Conservation (phyloP, 148 eudicot species). For the Rhododendron molle region DNA sequence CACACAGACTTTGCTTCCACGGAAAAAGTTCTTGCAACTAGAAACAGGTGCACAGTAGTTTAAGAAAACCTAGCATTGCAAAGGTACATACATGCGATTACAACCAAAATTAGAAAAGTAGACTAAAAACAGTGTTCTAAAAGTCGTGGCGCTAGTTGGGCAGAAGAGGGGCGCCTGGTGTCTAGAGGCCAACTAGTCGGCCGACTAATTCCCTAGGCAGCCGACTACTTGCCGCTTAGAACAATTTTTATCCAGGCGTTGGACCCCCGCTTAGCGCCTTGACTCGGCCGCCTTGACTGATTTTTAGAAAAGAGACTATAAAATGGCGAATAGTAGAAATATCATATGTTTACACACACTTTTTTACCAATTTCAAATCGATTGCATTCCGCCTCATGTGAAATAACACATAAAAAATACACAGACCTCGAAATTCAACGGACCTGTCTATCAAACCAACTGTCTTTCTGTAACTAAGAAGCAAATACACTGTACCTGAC, state of each 20-base stretch:
- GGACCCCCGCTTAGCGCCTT: neutral
- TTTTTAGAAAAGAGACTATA: too few relatives aligned
- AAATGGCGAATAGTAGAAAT: neutral
- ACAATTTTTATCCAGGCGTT: too few relatives aligned
- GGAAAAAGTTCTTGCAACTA: neutral
- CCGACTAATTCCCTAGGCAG: too few relatives aligned
- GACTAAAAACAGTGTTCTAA: too few relatives aligned
- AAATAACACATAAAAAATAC: neutral
- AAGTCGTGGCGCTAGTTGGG: neutral
- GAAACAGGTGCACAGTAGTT: neutral
- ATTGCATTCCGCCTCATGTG: neutral
- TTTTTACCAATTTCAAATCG: neutral
- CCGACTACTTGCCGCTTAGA: too few relatives aligned
- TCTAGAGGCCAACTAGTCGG: neutral
- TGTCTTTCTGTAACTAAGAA: too few relatives aligned
- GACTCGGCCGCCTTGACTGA: too few relatives aligned
- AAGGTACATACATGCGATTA: neutral
- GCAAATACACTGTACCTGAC: slow-evolving; percentile 50
- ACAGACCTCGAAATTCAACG: neutral
- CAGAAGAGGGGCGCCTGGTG: neutral
- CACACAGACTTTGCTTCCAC: neutral
- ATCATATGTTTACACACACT: too few relatives aligned
- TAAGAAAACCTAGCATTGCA: neutral
- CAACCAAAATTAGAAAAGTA: neutral
- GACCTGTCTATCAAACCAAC: neutral